Evolutionary conservation across 768 basidiomycete species (phyloP).

Genomic region (Amanita pseudoporphyria): DNA sequence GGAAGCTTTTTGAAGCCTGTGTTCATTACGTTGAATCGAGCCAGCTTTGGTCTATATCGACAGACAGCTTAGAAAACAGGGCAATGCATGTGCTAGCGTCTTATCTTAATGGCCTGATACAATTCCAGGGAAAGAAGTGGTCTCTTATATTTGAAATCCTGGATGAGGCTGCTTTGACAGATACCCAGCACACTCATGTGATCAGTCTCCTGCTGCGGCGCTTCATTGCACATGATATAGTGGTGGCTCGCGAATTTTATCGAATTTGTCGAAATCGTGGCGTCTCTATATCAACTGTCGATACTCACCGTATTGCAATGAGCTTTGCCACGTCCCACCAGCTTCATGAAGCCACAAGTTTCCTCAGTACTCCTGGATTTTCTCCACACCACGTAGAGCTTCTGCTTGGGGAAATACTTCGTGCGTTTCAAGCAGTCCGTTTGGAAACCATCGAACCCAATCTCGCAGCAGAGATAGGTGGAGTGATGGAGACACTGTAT

Average conservation of each 20-base stretch:
- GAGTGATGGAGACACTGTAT: conserved; percentile 29
- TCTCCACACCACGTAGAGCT: conserved; percentile 22
- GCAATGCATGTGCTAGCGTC: conserved; percentile 24
- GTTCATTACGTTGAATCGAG: conserved; percentile 20
- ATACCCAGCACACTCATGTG: conserved; percentile 18
- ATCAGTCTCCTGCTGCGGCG: conserved; percentile 13
- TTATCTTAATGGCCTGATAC: conserved; percentile 22
- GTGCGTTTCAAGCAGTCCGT: conserved; percentile 25
- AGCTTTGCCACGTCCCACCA: conserved; percentile 20
- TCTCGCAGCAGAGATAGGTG: conserved; percentile 23
- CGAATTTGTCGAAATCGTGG: conserved; percentile 16
- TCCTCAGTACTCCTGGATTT: conserved; percentile 25
- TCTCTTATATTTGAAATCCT: conserved; percentile 22
- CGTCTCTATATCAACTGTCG: conserved; percentile 15
- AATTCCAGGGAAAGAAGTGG: conserved; percentile 20
- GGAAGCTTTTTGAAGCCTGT: conserved; percentile 26
- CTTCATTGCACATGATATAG: conserved; percentile 20
- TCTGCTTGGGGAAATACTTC: conserved; percentile 29
- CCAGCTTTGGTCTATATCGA: conserved; percentile 12
- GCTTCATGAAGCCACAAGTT: conserved; percentile 20
- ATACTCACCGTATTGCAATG: conserved; percentile 22
- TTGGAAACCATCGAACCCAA: conserved; percentile 18
- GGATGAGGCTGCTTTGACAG: conserved; percentile 14
- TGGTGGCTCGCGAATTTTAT: conserved; percentile 25
- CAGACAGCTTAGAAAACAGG: conserved; percentile 14